These are phyloP conservation scores for Mycena rebaudengoi DNA, from an alignment of 768 basidiomycete genomes.

Conservation along the genomic window DNA sequence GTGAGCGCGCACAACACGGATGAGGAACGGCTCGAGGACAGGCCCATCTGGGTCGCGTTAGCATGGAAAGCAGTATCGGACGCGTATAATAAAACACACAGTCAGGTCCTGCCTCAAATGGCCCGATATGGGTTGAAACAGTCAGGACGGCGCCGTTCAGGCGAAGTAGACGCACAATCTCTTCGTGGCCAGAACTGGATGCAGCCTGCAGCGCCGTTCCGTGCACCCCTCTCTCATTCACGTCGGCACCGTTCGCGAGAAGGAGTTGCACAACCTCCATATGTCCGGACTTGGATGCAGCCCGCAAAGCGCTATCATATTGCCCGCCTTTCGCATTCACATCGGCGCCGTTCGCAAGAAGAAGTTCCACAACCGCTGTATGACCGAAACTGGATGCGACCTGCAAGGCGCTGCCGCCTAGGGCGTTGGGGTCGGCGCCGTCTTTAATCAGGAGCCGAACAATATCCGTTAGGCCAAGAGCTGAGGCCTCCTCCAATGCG, in stretches of 20 bases:
- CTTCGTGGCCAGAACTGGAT: too few relatives aligned
- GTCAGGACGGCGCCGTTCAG: too few relatives aligned
- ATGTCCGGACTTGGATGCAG: too few relatives aligned
- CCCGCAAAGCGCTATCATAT: too few relatives aligned
- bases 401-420: not conserved
- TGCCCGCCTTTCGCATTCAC: too few relatives aligned
- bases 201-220: too few relatives aligned
- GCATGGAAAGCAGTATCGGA: not conserved
- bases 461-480: not conserved
- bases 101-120: conserved; percentile 23
- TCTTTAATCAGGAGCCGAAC: not conserved
- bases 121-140: conserved; percentile 15
- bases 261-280: too few relatives aligned
- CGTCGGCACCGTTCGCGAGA: too few relatives aligned
- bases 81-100: conserved; percentile 11
- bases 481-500: not conserved
- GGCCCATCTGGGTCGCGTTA: conserved; percentile 63
- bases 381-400: not conserved
- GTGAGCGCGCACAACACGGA: conserved; percentile 55
- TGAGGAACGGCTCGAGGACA: conserved; percentile 69
- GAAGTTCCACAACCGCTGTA: too few relatives aligned
- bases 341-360: too few relatives aligned
- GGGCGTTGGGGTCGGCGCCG: not conserved
- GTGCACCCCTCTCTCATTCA: too few relatives aligned
- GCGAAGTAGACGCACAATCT: too few relatives aligned